A percentile compares a stretch with the other conserved stretches of the same genome.
phyloP scores from a whole-genome alignment of 257 asterid genomes.

The Nicotiana obtusifolia region DNA sequence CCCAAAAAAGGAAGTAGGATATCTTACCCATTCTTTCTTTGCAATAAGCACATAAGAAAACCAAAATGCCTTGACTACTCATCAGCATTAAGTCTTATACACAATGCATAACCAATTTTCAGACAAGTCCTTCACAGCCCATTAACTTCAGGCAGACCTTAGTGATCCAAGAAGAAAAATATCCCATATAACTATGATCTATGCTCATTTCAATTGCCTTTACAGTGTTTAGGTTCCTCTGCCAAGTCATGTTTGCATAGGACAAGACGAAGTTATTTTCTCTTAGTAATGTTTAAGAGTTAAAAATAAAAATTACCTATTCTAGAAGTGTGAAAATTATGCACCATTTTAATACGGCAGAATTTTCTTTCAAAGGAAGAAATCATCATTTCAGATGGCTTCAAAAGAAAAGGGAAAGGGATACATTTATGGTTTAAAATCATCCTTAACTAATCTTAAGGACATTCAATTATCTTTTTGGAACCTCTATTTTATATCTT shows the following conservation, averaged over 20 bases:
- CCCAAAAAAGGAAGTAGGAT: neutral
- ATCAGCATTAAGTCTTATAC: neutral
- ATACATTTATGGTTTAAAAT: neutral
- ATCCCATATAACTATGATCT: neutral
- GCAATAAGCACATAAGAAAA: neutral
- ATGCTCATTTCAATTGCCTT: slow-evolving; percentile 2
- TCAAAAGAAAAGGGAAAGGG: neutral
- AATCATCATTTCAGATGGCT: neutral
- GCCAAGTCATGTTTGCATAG: neutral
- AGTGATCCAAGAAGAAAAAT: neutral
- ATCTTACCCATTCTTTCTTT: neutral
- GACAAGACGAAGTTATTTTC: neutral
- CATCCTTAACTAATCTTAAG: neutral
- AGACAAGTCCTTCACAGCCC: neutral
- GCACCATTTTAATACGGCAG: neutral
- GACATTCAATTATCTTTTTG: neutral
- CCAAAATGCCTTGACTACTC: neutral
- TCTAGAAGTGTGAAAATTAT: neutral
- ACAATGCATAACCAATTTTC: neutral
- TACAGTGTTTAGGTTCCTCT: neutral
- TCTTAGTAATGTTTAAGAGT: neutral
- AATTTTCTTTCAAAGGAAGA: neutral
- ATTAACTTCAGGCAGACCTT: neutral
- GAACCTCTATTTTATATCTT: neutral
- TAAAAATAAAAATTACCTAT: neutral